Evolutionary conservation across 495 filamentous ascomycete genomes (phyloP).

Genomic region (Bombardia bombarda): DNA sequence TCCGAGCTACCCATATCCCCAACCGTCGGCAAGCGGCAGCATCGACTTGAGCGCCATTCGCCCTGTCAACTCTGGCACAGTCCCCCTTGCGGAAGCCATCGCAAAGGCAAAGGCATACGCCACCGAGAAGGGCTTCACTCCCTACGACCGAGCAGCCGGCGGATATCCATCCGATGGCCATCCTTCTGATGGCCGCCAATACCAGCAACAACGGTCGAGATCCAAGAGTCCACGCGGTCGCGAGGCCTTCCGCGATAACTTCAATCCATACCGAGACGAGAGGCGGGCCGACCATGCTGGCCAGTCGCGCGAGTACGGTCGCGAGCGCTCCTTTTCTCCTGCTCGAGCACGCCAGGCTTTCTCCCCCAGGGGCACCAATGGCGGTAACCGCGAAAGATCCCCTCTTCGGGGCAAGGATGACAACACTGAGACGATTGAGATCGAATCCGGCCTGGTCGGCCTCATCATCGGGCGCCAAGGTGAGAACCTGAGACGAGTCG

Average conservation of each 20-base stretch:
- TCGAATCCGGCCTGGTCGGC: conserved; percentile 71
- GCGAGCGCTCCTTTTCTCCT: conserved; percentile 58
- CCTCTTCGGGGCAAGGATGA: conserved; percentile 48
- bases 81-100: conserved; percentile 65
- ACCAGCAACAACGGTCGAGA: conserved; percentile 46
- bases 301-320: conserved; percentile 41
- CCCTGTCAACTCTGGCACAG: conserved; percentile 62
- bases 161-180: conserved; percentile 27
- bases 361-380: conserved; percentile 34
- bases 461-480: conserved; percentile 79
- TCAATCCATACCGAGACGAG: conserved; percentile 71
- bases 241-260: conserved; percentile 59
- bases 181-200: conserved; percentile 36
- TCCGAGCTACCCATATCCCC: conserved; percentile 50
- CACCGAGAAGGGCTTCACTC: conserved; percentile 56
- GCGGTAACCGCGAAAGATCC: conserved; percentile 44
- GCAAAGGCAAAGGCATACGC: conserved; percentile 65
- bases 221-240: conserved; percentile 58
- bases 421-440: conserved; percentile 62
- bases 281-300: conserved; percentile 41
- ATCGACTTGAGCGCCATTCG: conserved; percentile 69
- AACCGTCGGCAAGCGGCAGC: conserved; percentile 58
- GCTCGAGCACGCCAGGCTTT: conserved; percentile 43
- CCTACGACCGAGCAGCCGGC: conserved; percentile 36
- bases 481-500: conserved; percentile 72